These are phyloP conservation scores for Chlorella sp. DNA, from an alignment of 139 green algal genomes.

Conservation along the genomic window DNA sequence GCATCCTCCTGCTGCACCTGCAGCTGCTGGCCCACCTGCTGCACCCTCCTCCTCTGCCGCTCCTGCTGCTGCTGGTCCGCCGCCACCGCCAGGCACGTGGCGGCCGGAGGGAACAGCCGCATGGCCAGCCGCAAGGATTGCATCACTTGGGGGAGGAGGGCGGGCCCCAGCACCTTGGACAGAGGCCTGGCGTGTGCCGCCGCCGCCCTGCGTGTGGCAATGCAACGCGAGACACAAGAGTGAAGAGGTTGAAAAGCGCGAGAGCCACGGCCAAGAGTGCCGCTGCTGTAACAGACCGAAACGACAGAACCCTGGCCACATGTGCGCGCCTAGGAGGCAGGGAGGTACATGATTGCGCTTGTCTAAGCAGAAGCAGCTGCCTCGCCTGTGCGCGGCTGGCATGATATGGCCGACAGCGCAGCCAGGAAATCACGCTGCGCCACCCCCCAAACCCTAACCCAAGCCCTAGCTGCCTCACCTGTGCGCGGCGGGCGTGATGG, in stretches of 20 bases:
- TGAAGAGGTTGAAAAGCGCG: background rate
- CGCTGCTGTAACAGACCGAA: background rate
- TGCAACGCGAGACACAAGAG: background rate
- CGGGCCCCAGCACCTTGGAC: slow-evolving; percentile 27
- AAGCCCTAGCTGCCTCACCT: slow-evolving; percentile 37
- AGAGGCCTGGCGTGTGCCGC: slow-evolving; percentile 54
- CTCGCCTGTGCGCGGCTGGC: slow-evolving; percentile 5
- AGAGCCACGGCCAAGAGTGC: background rate
- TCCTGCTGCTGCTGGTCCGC: slow-evolving; percentile 5
- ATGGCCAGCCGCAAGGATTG: slow-evolving; percentile 33
- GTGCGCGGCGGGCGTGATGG: slow-evolving; percentile 78
- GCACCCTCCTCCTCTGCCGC: background rate
- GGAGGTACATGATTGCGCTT: background rate
- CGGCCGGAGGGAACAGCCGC: slow-evolving; percentile 54
- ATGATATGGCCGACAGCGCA: slow-evolving; percentile 58
- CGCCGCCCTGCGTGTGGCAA: slow-evolving; percentile 19
- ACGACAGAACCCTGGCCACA: background rate
- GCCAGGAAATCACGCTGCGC: slow-evolving; percentile 70
- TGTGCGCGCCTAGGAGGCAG: background rate
- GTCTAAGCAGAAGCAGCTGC: background rate
- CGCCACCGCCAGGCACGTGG: slow-evolving; percentile 34
- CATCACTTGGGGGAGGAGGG: slow-evolving; percentile 34
- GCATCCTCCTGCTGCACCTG: too few relatives aligned
- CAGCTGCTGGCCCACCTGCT: background rate
- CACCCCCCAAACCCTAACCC: slow-evolving; percentile 29